A percentile compares a stretch with the other conserved stretches of the same genome.
phyloP scores from a whole-genome alignment of 208 protist genomes.

The Acanthamoeba healyi region DNA sequence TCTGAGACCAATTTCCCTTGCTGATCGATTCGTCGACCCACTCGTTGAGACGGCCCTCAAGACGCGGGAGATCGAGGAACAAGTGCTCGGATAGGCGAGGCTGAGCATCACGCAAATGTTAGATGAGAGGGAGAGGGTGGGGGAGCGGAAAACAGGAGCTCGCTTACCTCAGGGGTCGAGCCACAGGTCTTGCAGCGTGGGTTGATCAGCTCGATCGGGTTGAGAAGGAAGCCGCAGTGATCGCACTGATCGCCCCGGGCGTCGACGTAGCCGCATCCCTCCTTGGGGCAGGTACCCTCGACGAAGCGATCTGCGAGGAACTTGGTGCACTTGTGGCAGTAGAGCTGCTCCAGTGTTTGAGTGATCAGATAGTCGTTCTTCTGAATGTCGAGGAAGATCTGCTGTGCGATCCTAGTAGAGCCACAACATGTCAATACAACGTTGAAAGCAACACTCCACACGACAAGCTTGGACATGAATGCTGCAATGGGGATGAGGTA shows the following conservation, averaged over 20 bases:
- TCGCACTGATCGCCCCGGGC: constrained; percentile 94
- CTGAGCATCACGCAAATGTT: background rate
- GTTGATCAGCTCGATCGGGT: constrained; percentile 88
- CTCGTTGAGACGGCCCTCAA: constrained; percentile 75
- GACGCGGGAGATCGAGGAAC: constrained; percentile 88
- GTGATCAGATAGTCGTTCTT: constrained; percentile 80
- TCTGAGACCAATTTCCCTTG: constrained; percentile 67
- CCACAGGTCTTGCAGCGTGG: constrained; percentile 86
- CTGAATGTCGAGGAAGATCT: constrained; percentile 90
- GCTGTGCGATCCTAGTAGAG: constrained; percentile 88
- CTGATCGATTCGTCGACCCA: constrained; percentile 79
- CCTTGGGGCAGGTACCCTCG: constrained; percentile 88
- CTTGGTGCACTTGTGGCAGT: constrained; percentile 83
- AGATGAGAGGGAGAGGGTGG: background rate
- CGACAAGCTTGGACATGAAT: background rate
- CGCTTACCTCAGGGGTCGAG: constrained; percentile 72
- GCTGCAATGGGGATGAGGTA: background rate
- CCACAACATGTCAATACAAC: too few species aligned
- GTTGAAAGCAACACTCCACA: too few species aligned
- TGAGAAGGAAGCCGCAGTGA: constrained; percentile 87
- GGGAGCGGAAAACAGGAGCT: background rate
- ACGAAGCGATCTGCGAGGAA: constrained; percentile 92
- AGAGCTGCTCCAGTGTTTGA: constrained; percentile 88
- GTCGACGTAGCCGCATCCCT: constrained; percentile 87
- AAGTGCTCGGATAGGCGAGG: constrained; percentile 84